Conservation (phyloP, 1,284 basidiomycete species). For the Moesziomyces antarcticus region DNA sequence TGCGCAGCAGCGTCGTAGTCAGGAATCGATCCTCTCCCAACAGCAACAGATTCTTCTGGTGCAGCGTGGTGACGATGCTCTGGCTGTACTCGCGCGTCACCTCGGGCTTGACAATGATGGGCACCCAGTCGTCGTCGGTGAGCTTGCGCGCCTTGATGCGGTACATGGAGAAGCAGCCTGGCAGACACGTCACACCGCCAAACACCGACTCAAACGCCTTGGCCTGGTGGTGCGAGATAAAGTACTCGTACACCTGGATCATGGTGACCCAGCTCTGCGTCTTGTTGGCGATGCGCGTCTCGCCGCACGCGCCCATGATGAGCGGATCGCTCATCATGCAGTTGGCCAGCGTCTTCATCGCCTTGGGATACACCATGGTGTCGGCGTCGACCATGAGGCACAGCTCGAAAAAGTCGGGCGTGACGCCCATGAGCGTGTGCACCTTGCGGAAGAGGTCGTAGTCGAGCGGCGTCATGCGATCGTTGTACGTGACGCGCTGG, state of each 20-base stretch:
- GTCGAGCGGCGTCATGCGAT: slow-evolving; percentile 96
- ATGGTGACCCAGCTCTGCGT: slow-evolving; percentile 92
- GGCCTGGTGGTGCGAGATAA: slow-evolving; percentile 97
- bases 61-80: slow-evolving; percentile 88
- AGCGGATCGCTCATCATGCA: slow-evolving; percentile 98
- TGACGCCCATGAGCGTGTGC: slow-evolving; percentile 97
- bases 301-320: slow-evolving; percentile 99
- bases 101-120: slow-evolving; percentile 95
- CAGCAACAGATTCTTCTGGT: slow-evolving; percentile 96
- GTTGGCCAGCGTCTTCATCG: slow-evolving; percentile 69
- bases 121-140: slow-evolving; percentile 92
- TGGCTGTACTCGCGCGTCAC: slow-evolving; percentile 98
- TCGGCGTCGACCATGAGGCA: slow-evolving; percentile 99
- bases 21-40: slow-evolving; percentile 99
- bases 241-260: slow-evolving; percentile 99
- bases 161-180: slow-evolving; percentile 99
- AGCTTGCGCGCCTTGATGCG: slow-evolving; percentile 89
- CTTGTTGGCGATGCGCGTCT: slow-evolving; percentile 98
- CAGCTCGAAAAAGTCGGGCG: slow-evolving; percentile 98
- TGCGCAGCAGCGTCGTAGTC: slow-evolving; percentile 76
- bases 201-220: slow-evolving; percentile 99
- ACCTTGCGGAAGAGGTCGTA: slow-evolving; percentile 98
- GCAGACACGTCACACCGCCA: slow-evolving; percentile 98
- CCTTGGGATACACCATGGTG: slow-evolving; percentile 69
- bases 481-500: slow-evolving; percentile 97